Evolutionary conservation across 306 rosid genomes (phyloP).

Genomic region (Abrus precatorius): DNA sequence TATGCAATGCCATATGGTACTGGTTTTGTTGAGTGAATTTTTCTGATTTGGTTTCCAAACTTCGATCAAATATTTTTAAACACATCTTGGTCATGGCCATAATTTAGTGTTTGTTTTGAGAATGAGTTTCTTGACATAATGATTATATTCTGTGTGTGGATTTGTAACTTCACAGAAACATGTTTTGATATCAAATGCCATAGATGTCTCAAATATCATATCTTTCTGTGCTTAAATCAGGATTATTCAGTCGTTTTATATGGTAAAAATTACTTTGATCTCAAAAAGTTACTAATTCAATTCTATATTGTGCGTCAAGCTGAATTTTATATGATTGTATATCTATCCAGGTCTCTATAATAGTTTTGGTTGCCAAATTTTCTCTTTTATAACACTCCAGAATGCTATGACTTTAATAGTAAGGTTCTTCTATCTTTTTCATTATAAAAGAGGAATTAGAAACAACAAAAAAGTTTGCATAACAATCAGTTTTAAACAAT

Average conservation of each 20-base stretch:
- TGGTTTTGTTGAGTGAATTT: neutral
- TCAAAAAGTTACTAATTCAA: neutral
- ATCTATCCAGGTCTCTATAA: neutral
- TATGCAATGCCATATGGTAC: neutral
- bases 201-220: neutral
- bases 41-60: neutral
- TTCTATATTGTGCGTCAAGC: neutral
- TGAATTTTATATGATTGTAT: neutral
- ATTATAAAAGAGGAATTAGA: neutral
- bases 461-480: neutral
- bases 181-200: slow-evolving; percentile 3
- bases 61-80: neutral
- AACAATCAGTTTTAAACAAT: neutral
- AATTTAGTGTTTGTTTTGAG: neutral
- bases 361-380: neutral
- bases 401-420: neutral
- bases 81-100: neutral
- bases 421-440: neutral
- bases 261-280: neutral
- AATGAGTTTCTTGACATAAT: neutral
- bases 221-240: neutral
- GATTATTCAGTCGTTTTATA: neutral
- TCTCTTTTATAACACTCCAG: neutral
- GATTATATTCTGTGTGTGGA: neutral
- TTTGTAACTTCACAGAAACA: slow-evolving; percentile 1